Evolutionary conservation across 2,329 filamentous ascomycete species (phyloP), one percentile per base, ranked within the genome.

Genomic region (Piedraia hortae): DNA sequence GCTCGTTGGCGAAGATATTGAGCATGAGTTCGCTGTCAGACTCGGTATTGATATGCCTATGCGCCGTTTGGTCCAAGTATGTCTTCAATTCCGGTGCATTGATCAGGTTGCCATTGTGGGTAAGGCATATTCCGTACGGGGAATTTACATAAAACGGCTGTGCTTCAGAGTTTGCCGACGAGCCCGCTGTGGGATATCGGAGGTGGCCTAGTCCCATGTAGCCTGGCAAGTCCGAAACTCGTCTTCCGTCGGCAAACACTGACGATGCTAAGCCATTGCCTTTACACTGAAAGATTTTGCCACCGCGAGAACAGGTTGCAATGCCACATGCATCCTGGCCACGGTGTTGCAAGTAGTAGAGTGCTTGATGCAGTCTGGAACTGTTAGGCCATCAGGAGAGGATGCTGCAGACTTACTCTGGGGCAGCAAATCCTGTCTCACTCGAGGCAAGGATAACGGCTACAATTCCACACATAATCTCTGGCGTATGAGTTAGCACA

Each of bases 111-210:
- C 80, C 78, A 39, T 90, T 90, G 48, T 85, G 69, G 11, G 68
- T 61, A 41, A 85, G 60, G 37, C 60, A 72, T 35, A 88, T 70
- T 21, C 77, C 77, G 40, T 77, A 85, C 1, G 74, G 75, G 29
- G 51, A 55, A 51, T 89, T 89, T 36, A 85, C 75, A 41, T 85
- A 90, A 46, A 91, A 89, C 1, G 80, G 80, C 46, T 90, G 78
- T 6, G 75, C 74, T 47, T 90, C 77, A 5, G 75, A 67, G 38
- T 75, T 82, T 26, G 63, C 63, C 33, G 69, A 73, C 42, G 68
- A 85, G 26, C 80, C 80, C 7, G 73, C 72, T 5, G 80, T 91
- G 6, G 80, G 80, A 46, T 91, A 91, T 42, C 80, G 59, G 34
- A 91, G 47, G 45, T 91, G 80, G 18, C 63, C 71, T 28, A 90